phyloP scores from a whole-genome alignment of 176 grass and related monocot species.

The Hordeum marinum region DNA sequence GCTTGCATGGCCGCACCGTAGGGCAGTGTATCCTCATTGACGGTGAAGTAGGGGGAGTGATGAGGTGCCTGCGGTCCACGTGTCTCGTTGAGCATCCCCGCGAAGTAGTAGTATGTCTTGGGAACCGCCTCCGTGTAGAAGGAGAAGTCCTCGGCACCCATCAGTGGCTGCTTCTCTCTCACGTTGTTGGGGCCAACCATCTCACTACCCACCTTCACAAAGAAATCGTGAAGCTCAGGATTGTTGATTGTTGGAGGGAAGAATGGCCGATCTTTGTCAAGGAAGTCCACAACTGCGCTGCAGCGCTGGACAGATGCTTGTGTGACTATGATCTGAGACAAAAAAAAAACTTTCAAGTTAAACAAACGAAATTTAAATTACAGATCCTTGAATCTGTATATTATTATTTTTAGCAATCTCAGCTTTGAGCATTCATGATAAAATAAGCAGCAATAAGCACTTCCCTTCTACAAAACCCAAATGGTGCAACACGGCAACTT shows the following conservation, averaged over 20 bases:
- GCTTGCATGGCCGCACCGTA: constrained; percentile 78
- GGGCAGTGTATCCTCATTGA: constrained; percentile 64
- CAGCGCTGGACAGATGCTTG: constrained; percentile 94
- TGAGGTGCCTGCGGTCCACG: not conserved
- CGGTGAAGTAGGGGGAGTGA: constrained; percentile 71
- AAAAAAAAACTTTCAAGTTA: not conserved
- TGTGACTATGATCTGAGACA: constrained; percentile 70
- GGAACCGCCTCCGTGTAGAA: constrained; percentile 65
- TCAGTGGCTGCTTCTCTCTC: constrained; percentile 55
- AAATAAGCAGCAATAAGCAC: not conserved
- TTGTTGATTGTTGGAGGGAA: constrained; percentile 71
- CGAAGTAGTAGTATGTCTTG: constrained; percentile 69
- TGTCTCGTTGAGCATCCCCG: constrained; percentile 56
- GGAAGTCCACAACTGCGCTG: constrained; percentile 64
- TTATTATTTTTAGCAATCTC: not conserved
- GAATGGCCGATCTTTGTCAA: constrained; percentile 42
- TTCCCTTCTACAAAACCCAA: not conserved
- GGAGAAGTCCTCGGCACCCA: constrained; percentile 81
- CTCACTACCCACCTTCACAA: constrained; percentile 49
- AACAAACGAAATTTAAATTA: not conserved
- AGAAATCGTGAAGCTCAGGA: constrained; percentile 54
- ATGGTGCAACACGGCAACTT: not conserved
- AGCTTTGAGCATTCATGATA: not conserved
- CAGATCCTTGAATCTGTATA: not conserved
- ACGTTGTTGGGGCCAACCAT: constrained; percentile 63